Base-by-base conservation (phyloP, 345 rosid species). In the Salix suchowensis region DNA sequence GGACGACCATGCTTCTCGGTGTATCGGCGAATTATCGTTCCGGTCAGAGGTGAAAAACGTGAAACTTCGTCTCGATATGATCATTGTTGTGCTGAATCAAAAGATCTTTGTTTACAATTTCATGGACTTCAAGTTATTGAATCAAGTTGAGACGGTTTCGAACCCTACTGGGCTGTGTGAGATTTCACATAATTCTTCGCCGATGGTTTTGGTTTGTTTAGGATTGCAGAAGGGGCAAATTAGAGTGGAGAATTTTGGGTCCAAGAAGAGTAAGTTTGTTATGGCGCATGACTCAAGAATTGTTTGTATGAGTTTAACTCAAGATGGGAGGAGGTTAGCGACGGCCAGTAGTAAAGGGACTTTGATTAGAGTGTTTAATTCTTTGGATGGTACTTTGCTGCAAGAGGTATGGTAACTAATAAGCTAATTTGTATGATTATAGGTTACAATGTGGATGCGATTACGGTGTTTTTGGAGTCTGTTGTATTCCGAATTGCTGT, bases 281-380 rank as follows among this genome's bases (percentile, higher is more conserved):
- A 76, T 67, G 83, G 90, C 88, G 2, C 92, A 88, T 40, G 87
- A 80, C 40, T 87, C 89, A 1, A 68, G 77, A 70, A 78, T 88
- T 26, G 82, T 84, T 1, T 78, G 85, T 52, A 61, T 87, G 4
- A 67, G 83, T 1, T 67, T 88, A 66, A 79, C 88, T 34, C 84
- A 75, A 23, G 88, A 88, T 68, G 90, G 90, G 26, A 75, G 82
- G 74, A 70, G 81, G 28, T 23, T 85, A 19, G 90, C 92, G 15
- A 87, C 92, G 55, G 86, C 88, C 1, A 87, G 90, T 55, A 62
- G 79, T 37, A 87, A 85, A 60, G 92, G 92, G 6, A 88, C 88
- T 46, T 68, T 87, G 74, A 80, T 88, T 36, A 54, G 92, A 76
- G 78, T 88, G 30, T 88, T 87, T 44, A 88, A 85, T 78, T 77